These are phyloP conservation scores for Austroboletus festivus DNA, from an alignment of 768 basidiomycete genomes.

Conservation along the genomic window DNA sequence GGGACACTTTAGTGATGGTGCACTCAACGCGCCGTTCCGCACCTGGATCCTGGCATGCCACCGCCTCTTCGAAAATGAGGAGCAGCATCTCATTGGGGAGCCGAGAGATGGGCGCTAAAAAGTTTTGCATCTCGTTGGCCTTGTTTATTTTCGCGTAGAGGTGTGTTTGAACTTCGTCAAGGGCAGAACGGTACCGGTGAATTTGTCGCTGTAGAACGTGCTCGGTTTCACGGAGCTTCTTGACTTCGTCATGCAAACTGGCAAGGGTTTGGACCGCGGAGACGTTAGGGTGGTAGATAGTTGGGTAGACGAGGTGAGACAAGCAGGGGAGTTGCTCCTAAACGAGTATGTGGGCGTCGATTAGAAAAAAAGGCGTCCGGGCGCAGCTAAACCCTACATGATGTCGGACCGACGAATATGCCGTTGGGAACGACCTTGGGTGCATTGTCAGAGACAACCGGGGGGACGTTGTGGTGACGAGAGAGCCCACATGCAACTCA, in stretches of 20 bases:
- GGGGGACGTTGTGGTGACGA: conserved; percentile 14
- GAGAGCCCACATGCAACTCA: conserved; percentile 12
- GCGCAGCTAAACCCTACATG: conserved; percentile 15
- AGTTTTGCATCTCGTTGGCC: conserved; percentile 31
- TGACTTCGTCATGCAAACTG: conserved; percentile 20
- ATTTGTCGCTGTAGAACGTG: conserved; percentile 16
- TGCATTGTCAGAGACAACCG: conserved; percentile 15
- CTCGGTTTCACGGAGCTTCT: conserved; percentile 14
- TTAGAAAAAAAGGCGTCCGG: conserved; percentile 6
- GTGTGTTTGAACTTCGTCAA: conserved; percentile 14
- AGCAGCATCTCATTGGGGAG: conserved; percentile 32
- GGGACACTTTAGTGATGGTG: conserved; percentile 30
- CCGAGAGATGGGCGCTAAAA: conserved; percentile 27
- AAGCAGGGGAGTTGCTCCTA: conserved; percentile 14
- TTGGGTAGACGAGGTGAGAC: conserved; percentile 5
- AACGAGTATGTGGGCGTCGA: background rate
- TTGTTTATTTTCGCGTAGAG: conserved; percentile 20
- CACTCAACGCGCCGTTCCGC: conserved; percentile 21
- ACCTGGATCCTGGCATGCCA: conserved; percentile 21
- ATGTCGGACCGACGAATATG: conserved; percentile 19
- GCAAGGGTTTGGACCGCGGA: conserved; percentile 19
- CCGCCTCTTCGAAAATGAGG: conserved; percentile 30
- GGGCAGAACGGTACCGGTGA: conserved; percentile 8
- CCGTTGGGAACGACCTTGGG: conserved; percentile 8
- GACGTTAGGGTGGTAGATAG: conserved; percentile 13